Evolutionary conservation across 768 basidiomycete species (phyloP).

Genomic region (Clitopilus hobsonii): DNA sequence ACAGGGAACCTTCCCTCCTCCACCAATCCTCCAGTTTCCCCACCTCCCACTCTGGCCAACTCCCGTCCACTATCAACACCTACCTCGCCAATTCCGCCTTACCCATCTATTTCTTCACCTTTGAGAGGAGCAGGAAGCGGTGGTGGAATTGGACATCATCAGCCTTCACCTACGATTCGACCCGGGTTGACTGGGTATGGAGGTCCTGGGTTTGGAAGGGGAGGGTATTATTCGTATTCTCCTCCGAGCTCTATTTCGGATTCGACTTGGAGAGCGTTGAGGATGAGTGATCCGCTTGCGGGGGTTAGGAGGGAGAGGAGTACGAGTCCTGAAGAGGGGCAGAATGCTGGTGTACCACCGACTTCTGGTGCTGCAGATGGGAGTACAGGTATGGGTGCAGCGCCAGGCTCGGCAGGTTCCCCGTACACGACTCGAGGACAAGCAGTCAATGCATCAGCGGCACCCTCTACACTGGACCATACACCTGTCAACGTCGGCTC

Average conservation of each 20-base stretch:
- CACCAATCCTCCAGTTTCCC: not conserved
- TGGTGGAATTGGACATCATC: not conserved
- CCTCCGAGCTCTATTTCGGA: slow-evolving; percentile 38
- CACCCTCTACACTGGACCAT: not conserved
- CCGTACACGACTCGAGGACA: too few species aligned
- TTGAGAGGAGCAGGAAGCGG: not conserved
- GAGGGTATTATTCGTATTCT: slow-evolving; percentile 22
- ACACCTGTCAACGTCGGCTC: not conserved
- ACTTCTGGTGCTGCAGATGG: not conserved
- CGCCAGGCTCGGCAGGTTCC: not conserved
- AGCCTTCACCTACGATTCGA: not conserved
- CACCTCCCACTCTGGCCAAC: not conserved
- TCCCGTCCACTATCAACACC: not conserved
- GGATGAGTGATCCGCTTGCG: slow-evolving; percentile 13
- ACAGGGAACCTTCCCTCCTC: not conserved
- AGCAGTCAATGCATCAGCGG: too few species aligned
- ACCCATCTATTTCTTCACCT: not conserved
- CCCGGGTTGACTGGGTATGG: not conserved
- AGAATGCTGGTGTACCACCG: slow-evolving; percentile 11
- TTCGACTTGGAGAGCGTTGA: slow-evolving; percentile 39
- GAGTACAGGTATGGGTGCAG: not conserved
- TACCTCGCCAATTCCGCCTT: not conserved
- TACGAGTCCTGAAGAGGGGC: slow-evolving; percentile 1
- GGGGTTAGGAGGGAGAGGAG: slow-evolving; percentile 4
- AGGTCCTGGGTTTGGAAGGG: not conserved